phyloP scores from a whole-genome alignment of 768 basidiomycete genomes.

The Chalciporus piperatus region DNA sequence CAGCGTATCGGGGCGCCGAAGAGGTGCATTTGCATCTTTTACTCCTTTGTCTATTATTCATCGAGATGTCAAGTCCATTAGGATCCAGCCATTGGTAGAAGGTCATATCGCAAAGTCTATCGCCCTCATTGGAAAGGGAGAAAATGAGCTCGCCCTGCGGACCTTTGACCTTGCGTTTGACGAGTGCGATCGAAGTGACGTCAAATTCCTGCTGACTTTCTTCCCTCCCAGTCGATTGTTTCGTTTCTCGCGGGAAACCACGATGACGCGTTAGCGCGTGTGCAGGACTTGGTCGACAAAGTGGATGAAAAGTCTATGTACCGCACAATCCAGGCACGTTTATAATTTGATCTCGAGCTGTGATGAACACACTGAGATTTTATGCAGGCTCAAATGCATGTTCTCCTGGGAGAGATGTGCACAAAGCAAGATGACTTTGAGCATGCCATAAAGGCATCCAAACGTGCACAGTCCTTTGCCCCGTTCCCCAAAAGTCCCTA shows the following conservation, averaged over 20 bases:
- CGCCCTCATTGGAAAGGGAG: constrained; percentile 12
- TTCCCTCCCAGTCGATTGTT: constrained; percentile 10
- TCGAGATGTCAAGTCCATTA: constrained; percentile 6
- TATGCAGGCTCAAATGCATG: constrained; percentile 14
- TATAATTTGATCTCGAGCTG: not conserved
- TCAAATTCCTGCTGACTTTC: not conserved
- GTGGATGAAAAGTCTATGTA: constrained; percentile 9
- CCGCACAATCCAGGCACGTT: constrained; percentile 8
- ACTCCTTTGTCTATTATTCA: not conserved
- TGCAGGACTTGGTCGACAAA: constrained; percentile 11
- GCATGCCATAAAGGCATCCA: constrained; percentile 10
- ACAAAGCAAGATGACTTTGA: constrained; percentile 11
- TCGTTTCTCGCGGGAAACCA: constrained; percentile 7
- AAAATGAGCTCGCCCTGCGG: constrained; percentile 7
- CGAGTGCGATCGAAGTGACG: not conserved
- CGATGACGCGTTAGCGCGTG: constrained; percentile 13
- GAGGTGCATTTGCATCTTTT: not conserved
- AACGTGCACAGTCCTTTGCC: constrained; percentile 1
- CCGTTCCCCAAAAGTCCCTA: not conserved
- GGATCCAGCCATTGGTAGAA: constrained; percentile 4
- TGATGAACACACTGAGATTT: not conserved
- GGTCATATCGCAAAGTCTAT: constrained; percentile 17
- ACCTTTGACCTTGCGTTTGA: constrained; percentile 15
- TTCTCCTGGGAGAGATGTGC: constrained; percentile 8
- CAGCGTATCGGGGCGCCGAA: constrained; percentile 8